Evolutionary conservation across 352 stramenopile genomes (phyloP).

Genomic region (Globisporangium middletonii): DNA sequence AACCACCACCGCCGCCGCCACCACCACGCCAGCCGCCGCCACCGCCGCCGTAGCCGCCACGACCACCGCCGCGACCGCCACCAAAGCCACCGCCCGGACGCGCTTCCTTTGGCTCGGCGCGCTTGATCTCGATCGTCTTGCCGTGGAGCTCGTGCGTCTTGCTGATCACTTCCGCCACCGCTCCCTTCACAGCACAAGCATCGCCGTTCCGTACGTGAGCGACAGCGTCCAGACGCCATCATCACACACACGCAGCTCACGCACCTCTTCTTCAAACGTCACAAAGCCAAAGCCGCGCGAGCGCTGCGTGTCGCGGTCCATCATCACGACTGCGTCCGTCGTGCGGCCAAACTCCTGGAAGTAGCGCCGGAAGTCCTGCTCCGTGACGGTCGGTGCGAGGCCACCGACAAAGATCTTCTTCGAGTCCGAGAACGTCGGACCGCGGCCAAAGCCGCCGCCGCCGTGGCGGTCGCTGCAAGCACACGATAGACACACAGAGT

Average conservation of each 20-base stretch:
- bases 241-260: conserved; percentile 1
- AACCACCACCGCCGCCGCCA: conserved; percentile 11
- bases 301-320: conserved; percentile 88
- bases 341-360: conserved; percentile 90
- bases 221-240: not conserved
- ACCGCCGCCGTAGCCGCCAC: conserved; percentile 19
- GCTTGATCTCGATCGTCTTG: conserved; percentile 89
- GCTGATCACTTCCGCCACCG: conserved; percentile 85
- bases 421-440: conserved; percentile 43
- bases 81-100: conserved; percentile 29
- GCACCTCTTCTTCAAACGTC: conserved; percentile 87
- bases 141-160: conserved; percentile 88
- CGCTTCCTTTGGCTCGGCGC: conserved; percentile 74
- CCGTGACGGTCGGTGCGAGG: conserved; percentile 74
- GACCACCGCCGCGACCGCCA: conserved; percentile 18
- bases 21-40: conserved; percentile 11
- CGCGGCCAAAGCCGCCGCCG: conserved; percentile 7
- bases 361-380: conserved; percentile 90
- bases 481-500: conserved; percentile 6
- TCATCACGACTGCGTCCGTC: conserved; percentile 91
- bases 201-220: not conserved
- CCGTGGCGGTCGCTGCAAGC: conserved; percentile 13
- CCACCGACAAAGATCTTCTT: conserved; percentile 94
- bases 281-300: conserved; percentile 92
- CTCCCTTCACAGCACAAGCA: conserved; percentile 25